Conservation (phyloP, 371 early-diverging fungal species). For the Mortierella sp. region DNA sequence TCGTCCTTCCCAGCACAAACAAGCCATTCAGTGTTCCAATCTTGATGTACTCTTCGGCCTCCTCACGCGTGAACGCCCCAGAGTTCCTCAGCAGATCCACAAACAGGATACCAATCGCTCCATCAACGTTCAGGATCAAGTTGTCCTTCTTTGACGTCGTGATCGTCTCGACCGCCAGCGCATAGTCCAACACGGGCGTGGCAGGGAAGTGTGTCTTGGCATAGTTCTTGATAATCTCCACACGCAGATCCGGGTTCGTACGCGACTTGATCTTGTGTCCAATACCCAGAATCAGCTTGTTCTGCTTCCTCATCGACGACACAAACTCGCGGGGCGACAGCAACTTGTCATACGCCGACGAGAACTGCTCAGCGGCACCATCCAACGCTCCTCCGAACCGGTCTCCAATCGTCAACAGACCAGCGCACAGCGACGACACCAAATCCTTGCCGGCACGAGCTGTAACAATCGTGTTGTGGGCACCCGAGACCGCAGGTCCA, state of each 20-base stretch:
- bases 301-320: slow-evolving; percentile 86
- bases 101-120: slow-evolving; percentile 95
- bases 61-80: slow-evolving; percentile 94
- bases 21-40: slow-evolving; percentile 98
- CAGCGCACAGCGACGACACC: slow-evolving; percentile 93
- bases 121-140: slow-evolving; percentile 97
- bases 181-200: slow-evolving; percentile 93
- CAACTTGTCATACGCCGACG: slow-evolving; percentile 90
- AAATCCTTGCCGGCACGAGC: slow-evolving; percentile 98
- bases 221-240: slow-evolving; percentile 93
- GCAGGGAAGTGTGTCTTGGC: slow-evolving; percentile 92
- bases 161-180: slow-evolving; percentile 93
- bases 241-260: slow-evolving; percentile 98
- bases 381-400: slow-evolving; percentile 98
- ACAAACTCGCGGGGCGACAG: slow-evolving; percentile 94
- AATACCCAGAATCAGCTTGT: slow-evolving; percentile 93
- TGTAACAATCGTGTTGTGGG: slow-evolving; percentile 98
- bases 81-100: slow-evolving; percentile 95
- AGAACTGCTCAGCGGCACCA: slow-evolving; percentile 94
- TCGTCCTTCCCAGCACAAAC: slow-evolving; percentile 95
- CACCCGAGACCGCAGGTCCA: slow-evolving; percentile 95
- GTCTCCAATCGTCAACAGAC: slow-evolving; percentile 95
- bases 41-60: slow-evolving; percentile 96
- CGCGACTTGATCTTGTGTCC: slow-evolving; percentile 99
- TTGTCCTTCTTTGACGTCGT: slow-evolving; percentile 98